Evolutionary conservation across 1,284 basidiomycete genomes (phyloP).

Genomic region (Boletus semigastroideus): DNA sequence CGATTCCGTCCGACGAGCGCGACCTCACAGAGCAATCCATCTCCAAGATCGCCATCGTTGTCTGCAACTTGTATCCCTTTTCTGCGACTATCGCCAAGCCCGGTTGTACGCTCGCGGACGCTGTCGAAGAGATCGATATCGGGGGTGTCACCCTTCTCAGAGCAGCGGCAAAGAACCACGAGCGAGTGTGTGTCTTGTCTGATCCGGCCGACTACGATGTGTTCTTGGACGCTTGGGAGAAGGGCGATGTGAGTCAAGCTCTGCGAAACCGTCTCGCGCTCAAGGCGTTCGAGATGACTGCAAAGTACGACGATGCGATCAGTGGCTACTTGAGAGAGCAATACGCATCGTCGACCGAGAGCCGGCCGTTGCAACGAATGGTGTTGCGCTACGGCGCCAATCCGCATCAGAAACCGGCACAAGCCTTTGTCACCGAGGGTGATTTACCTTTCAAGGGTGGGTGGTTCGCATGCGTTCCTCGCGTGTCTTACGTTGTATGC

Average conservation of each 20-base stretch:
- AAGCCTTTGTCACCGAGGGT: slow-evolving; percentile 91
- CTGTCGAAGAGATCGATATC: slow-evolving; percentile 98
- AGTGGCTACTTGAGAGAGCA: slow-evolving; percentile 96
- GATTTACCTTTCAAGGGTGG: slow-evolving; percentile 92
- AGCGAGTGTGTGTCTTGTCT: slow-evolving; percentile 88
- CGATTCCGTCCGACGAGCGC: slow-evolving; percentile 81
- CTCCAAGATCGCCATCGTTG: slow-evolving; percentile 89
- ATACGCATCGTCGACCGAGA: slow-evolving; percentile 83
- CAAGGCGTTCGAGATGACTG: slow-evolving; percentile 98
- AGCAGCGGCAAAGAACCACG: slow-evolving; percentile 99
- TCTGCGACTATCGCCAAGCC: slow-evolving; percentile 87
- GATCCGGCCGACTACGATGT: slow-evolving; percentile 91
- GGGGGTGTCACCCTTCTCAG: slow-evolving; percentile 97
- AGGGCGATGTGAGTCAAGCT: slow-evolving; percentile 69
- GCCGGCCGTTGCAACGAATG: slow-evolving; percentile 77
- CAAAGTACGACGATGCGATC: slow-evolving; percentile 94
- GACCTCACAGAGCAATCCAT: slow-evolving; percentile 84
- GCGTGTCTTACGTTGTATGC: slow-evolving; percentile 2
- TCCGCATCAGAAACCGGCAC: slow-evolving; percentile 98
- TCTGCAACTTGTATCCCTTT: slow-evolving; percentile 99
- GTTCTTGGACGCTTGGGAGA: slow-evolving; percentile 79
- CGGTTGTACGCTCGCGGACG: slow-evolving; percentile 86
- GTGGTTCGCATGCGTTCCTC: slow-evolving; percentile 16
- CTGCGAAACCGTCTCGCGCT: slow-evolving; percentile 84
- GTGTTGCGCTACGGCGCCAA: slow-evolving; percentile 95